Conservation (phyloP, 345 rosid genomes). For the Nasturtium officinale region DNA sequence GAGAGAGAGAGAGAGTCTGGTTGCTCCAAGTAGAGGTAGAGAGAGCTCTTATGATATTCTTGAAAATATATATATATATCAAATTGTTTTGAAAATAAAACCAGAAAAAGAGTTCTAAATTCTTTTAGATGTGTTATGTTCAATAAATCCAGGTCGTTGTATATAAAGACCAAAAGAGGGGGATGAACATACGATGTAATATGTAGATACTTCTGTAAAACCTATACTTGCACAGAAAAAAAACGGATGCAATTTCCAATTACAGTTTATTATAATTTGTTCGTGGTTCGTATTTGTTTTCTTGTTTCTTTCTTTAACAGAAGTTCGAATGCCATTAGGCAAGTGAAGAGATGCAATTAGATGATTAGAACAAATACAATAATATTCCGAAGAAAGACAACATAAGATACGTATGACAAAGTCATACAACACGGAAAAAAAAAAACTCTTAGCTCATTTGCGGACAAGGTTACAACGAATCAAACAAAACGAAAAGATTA, state of each 20-base stretch:
- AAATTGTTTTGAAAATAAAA: constrained; percentile 21
- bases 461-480: constrained; percentile 23
- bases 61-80: constrained; percentile 28
- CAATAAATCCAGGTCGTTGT: constrained; percentile 42
- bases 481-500: constrained; percentile 26
- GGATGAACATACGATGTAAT: constrained; percentile 38
- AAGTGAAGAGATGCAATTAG: constrained; percentile 6
- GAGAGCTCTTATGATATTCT: constrained; percentile 38
- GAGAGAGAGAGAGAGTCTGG: constrained; percentile 21
- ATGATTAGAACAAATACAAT: neutral
- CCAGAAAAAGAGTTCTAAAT: constrained; percentile 34
- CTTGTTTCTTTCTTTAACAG: neutral
- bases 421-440: constrained; percentile 21
- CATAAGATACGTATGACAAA: constrained; percentile 3
- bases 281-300: neutral
- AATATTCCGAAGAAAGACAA: constrained; percentile 10
- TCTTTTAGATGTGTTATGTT: constrained; percentile 43
- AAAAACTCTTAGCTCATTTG: constrained; percentile 32
- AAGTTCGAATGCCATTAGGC: neutral
- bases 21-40: constrained; percentile 41
- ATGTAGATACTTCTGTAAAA: constrained; percentile 41
- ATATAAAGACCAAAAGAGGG: constrained; percentile 37
- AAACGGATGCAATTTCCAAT: constrained; percentile 21
- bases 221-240: constrained; percentile 36
- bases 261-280: neutral